Conservation (phyloP, 257 asterid species). For the Coffea canephora region DNA sequence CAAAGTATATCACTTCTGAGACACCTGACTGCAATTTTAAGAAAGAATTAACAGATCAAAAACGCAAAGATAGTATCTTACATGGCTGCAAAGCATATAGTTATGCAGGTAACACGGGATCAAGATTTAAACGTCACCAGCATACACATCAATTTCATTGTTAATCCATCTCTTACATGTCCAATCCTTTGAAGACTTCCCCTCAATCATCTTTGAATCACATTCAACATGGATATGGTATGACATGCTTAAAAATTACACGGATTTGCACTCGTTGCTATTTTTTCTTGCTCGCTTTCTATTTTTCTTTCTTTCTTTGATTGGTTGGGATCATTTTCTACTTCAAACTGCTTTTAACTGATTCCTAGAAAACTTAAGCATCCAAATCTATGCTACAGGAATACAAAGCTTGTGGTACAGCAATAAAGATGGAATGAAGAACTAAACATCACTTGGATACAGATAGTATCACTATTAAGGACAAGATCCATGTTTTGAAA, state of each 20-base stretch:
- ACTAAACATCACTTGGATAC: too few species aligned
- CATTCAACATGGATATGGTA: not conserved
- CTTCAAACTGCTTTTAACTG: not conserved
- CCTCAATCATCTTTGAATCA: not conserved
- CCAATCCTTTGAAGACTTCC: not conserved
- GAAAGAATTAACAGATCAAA: not conserved
- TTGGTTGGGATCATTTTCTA: not conserved
- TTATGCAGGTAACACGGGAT: not conserved
- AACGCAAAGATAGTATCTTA: not conserved
- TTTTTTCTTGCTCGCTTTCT: not conserved
- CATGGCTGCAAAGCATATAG: not conserved
- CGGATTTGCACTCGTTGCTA: not conserved
- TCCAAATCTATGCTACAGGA: not conserved
- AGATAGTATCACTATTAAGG: too few species aligned
- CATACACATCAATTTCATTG: not conserved
- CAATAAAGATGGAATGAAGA: too few species aligned
- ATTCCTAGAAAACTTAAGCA: not conserved
- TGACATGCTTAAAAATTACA: not conserved
- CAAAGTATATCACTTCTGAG: conserved; percentile 78
- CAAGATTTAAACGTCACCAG: not conserved
- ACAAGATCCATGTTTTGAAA: too few species aligned
- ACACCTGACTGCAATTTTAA: conserved; percentile 73
- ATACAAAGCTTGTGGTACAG: too few species aligned
- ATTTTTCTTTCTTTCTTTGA: too few species aligned
- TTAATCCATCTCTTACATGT: not conserved